phyloP scores from a whole-genome alignment of 225 moss, liverwort and hornwort genomes.

The Anthoceros angustus region DNA sequence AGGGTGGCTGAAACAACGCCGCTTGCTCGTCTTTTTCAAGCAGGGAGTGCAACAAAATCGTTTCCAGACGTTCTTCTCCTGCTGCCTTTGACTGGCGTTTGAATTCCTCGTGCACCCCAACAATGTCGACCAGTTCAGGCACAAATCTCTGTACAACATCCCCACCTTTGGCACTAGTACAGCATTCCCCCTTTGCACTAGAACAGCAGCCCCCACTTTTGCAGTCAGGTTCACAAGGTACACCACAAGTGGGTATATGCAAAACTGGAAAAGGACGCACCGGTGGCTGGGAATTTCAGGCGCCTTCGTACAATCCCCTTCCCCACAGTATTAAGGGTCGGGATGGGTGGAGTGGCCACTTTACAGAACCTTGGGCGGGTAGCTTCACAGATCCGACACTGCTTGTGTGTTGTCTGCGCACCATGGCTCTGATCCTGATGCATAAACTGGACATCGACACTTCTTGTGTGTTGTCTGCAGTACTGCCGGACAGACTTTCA shows the following conservation, averaged over 20 bases:
- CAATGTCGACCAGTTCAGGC: conserved; percentile 7
- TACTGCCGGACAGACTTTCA: no score
- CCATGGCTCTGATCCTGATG: no score
- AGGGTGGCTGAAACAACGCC: background rate
- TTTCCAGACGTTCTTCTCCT: background rate
- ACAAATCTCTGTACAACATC: no score
- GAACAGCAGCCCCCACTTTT: conserved; percentile 7
- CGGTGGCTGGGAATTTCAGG: conserved; percentile 6
- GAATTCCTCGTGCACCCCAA: conserved; percentile 9
- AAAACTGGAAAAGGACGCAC: conserved; percentile 7
- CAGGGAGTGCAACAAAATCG: conserved; percentile 12
- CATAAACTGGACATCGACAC: no score
- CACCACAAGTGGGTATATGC: conserved; percentile 11
- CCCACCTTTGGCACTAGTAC: no score
- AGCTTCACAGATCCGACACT: no score
- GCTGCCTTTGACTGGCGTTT: background rate
- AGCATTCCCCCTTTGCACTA: no score
- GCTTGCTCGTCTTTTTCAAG: conserved; percentile 11
- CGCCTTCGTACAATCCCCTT: conserved; percentile 10
- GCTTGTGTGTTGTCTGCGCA: no score
- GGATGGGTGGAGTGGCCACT: no score
- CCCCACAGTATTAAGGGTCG: conserved; percentile 5
- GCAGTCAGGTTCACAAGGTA: conserved; percentile 11
- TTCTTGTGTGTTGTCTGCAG: no score
- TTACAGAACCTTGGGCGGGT: no score